Base-by-base conservation (phyloP, 2,329 filamentous ascomycete genomes). In the Penicillium nordicum region DNA sequence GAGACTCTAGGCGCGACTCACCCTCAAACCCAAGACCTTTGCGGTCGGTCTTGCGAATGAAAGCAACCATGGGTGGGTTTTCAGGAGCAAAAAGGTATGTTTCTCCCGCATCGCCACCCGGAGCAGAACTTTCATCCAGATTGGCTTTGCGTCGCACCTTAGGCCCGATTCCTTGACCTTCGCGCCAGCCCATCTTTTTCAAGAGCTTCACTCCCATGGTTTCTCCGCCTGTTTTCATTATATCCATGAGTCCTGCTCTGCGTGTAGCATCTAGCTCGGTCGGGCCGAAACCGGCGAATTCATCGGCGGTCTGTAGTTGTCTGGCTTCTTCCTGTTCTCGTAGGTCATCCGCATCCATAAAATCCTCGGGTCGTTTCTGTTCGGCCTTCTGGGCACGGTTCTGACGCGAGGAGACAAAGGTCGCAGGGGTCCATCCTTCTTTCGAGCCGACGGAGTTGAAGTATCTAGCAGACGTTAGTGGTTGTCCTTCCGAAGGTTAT, bases 371-470 rank as follows among this genome's bases (percentile, higher is more conserved):
- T 46, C 87, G 85, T 69, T 89, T 86, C 61, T 82, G 63, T 2
- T 76, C 64, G 60, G 62, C 50, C 47, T 71, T 66, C 53, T 83
- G 80, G 62, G 82, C 85, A 54, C 92, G 88, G 67, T 90, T 90
- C 38, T 84, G 79, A 25, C 94, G 88, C 50, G 92, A 97, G 7
- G 93, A 97, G 10, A 96, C 87, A 73, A 97, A 99, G 0, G 90
- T 88, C 23, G 90, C 87, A 2, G 94, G 94, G 0, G 90, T 88
- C 93, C 93, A 99, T 78, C 94, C 94, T 80, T 99, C 93, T 75
- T 97, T 97, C 55, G 93, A 97, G 51, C 94, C 94, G 64, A 97
- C 94, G 5, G 92, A 96, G 73, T 99, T 99, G 78, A 94, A 97
- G 76, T 97, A 97, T 65, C 90, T 93, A 73, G 61, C 69, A 34